phyloP scores from a whole-genome alignment of 2,329 filamentous ascomycete genomes.

The Pseudogymnoascus sp. region DNA sequence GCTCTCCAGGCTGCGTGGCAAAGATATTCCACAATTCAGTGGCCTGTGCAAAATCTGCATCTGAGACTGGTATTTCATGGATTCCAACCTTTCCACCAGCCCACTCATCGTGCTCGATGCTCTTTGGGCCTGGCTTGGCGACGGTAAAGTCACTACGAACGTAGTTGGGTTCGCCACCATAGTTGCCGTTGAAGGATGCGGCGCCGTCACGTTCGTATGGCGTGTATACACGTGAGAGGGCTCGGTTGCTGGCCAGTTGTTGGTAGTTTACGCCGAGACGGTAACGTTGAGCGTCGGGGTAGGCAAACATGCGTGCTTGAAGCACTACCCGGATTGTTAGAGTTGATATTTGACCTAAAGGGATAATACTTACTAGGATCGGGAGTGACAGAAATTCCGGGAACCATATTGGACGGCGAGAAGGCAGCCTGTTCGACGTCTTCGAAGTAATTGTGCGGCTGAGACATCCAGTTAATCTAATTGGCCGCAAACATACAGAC shows the following conservation, averaged over 20 bases:
- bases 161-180: constrained; percentile 40
- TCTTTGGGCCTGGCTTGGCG: background rate
- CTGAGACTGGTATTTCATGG: constrained; percentile 30
- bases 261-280: constrained; percentile 53
- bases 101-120: background rate
- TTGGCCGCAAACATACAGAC: background rate
- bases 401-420: constrained; percentile 56
- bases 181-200: constrained; percentile 35
- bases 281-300: constrained; percentile 50
- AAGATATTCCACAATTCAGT: constrained; percentile 43
- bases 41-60: constrained; percentile 45
- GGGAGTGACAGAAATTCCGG: constrained; percentile 54
- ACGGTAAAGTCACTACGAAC: constrained; percentile 14
- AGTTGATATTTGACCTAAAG: constrained; percentile 30
- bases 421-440: constrained; percentile 65
- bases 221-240: constrained; percentile 28
- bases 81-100: background rate
- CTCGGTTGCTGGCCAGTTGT: constrained; percentile 46
- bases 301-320: constrained; percentile 48
- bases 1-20: constrained; percentile 5
- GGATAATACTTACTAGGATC: constrained; percentile 58
- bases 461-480: background rate
- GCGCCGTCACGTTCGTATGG: constrained; percentile 36
- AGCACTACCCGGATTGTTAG: constrained; percentile 32
- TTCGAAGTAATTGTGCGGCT: constrained; percentile 57